Conservation (phyloP, 2,329 filamentous ascomycete genomes). For the Didymella arachidicola region DNA sequence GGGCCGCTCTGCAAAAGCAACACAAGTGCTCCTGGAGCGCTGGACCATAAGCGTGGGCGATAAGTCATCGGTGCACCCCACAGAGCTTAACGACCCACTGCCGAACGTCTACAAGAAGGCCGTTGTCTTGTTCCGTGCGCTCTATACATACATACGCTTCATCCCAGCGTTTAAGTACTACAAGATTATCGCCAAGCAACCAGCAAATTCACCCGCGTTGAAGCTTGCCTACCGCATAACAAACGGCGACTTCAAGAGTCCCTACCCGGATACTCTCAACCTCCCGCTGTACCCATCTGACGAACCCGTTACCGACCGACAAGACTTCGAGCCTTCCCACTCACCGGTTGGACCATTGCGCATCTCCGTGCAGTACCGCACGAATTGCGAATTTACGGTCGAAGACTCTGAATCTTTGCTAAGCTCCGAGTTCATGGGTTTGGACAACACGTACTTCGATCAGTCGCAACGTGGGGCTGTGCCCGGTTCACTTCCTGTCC, state of each 20-base stretch:
- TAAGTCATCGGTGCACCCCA: slow-evolving; percentile 60
- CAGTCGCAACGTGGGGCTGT: slow-evolving; percentile 68
- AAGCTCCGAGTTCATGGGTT: slow-evolving; percentile 91
- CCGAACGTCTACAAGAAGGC: slow-evolving; percentile 97
- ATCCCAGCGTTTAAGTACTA: slow-evolving; percentile 88
- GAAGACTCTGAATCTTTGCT: slow-evolving; percentile 90
- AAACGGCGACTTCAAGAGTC: slow-evolving; percentile 63
- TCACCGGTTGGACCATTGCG: slow-evolving; percentile 86
- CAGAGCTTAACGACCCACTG: slow-evolving; percentile 66
- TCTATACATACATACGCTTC: slow-evolving; percentile 83
- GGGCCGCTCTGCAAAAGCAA: slow-evolving; percentile 54
- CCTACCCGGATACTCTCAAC: slow-evolving; percentile 72
- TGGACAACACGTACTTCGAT: slow-evolving; percentile 86
- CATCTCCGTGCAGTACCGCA: slow-evolving; percentile 83
- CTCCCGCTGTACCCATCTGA: slow-evolving; percentile 69
- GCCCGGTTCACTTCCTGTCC: slow-evolving; percentile 77
- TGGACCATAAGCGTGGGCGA: slow-evolving; percentile 87
- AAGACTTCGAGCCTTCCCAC: slow-evolving; percentile 82
- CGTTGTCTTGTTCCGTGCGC: slow-evolving; percentile 89
- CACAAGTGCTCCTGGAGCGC: slow-evolving; percentile 85
- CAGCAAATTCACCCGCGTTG: slow-evolving; percentile 67
- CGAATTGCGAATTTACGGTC: slow-evolving; percentile 87
- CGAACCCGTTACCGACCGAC: slow-evolving; percentile 70
- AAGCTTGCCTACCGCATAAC: slow-evolving; percentile 82
- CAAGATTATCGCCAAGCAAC: slow-evolving; percentile 74